A percentile compares a stretch with the other conserved stretches of the same genome.
phyloP scores from a whole-genome alignment of 2,329 filamentous ascomycete genomes.

The Trichophyton verrucosum region DNA sequence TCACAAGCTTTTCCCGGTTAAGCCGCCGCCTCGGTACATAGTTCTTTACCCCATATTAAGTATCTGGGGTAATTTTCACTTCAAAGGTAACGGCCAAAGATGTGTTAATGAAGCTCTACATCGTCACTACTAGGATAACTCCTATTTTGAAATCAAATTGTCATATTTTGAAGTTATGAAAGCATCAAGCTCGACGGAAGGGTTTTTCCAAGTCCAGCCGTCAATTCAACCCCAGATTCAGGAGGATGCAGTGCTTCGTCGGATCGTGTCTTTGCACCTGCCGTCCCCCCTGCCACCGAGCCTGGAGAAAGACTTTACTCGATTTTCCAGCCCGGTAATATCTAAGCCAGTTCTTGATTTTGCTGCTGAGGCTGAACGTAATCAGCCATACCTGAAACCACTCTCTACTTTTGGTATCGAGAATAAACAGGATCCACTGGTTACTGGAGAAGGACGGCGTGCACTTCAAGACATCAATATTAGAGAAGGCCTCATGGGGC shows the following conservation, averaged over 20 bases:
- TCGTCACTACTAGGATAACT: not conserved
- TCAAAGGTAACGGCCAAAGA: not conserved
- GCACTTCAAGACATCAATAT: constrained; percentile 17
- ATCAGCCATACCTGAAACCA: constrained; percentile 15
- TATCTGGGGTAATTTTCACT: not conserved
- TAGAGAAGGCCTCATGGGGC: constrained; percentile 17
- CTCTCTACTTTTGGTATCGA: constrained; percentile 18
- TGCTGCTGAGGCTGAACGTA: constrained; percentile 16
- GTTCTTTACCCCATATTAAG: not conserved
- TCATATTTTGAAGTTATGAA: constrained; percentile 11
- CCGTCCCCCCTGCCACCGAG: constrained; percentile 14
- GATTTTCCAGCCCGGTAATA: constrained; percentile 16
- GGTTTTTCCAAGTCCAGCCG: constrained; percentile 18
- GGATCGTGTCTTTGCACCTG: constrained; percentile 16
- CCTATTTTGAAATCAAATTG: not conserved
- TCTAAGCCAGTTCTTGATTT: constrained; percentile 13
- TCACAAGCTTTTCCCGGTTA: not conserved
- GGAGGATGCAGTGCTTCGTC: constrained; percentile 16
- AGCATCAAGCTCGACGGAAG: constrained; percentile 17
- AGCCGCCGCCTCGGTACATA: not conserved
- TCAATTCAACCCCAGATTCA: constrained; percentile 13
- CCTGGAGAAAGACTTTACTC: constrained; percentile 14
- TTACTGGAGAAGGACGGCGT: constrained; percentile 20
- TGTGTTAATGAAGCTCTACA: not conserved
- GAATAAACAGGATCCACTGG: constrained; percentile 17